Evolutionary conservation across 768 basidiomycete genomes (phyloP).

Genomic region (Pholiota conissans): DNA sequence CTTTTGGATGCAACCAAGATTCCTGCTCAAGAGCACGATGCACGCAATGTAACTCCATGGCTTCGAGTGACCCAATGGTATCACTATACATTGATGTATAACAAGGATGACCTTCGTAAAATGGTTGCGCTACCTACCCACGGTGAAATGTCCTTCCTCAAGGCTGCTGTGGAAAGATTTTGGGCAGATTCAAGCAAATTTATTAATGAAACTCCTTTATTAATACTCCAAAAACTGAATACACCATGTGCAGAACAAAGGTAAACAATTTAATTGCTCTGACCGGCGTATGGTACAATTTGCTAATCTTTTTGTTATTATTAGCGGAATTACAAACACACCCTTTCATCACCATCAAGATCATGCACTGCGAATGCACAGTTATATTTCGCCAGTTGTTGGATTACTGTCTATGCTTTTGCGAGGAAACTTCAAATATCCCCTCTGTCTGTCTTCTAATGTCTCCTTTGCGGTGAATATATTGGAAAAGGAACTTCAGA

Average conservation of each 20-base stretch:
- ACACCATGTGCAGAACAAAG: background rate
- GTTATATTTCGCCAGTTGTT: background rate
- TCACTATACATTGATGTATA: no score
- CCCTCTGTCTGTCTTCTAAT: background rate
- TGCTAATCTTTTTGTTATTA: background rate
- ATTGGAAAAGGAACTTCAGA: background rate
- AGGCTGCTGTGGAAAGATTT: no score
- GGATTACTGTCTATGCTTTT: background rate
- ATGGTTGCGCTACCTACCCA: no score
- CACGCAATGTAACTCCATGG: no score
- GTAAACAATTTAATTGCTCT: background rate
- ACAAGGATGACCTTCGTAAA: no score
- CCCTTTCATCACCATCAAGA: background rate
- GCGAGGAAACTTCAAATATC: background rate
- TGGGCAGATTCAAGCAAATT: background rate
- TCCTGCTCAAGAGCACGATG: no score
- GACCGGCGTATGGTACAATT: background rate
- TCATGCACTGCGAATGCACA: background rate
- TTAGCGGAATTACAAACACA: background rate
- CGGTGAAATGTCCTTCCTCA: no score
- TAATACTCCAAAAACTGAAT: background rate
- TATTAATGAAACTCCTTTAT: background rate
- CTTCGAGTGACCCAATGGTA: no score
- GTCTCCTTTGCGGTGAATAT: background rate
- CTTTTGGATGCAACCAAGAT: no score